phyloP scores from a whole-genome alignment of 345 rosid genomes.

The Salix brachista region DNA sequence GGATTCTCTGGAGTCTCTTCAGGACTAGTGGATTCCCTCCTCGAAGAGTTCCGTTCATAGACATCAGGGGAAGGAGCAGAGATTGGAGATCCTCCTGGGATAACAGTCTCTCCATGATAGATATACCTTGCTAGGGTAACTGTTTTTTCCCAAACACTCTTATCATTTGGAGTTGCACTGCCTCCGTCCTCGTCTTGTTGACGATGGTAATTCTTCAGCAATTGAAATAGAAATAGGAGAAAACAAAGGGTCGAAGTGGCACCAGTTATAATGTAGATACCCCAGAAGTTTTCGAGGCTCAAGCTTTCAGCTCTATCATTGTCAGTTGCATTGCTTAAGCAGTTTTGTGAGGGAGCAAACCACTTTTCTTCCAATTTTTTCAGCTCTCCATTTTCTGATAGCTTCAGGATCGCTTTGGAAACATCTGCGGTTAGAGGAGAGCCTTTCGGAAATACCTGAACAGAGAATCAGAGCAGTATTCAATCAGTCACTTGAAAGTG shows the following conservation, averaged over 20 bases:
- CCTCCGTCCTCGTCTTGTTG: not conserved
- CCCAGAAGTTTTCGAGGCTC: conserved; percentile 42
- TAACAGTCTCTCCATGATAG: conserved; percentile 11
- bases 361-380: conserved; percentile 25
- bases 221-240: conserved; percentile 20
- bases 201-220: not conserved
- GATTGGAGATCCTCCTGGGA: not conserved
- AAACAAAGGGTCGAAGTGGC: conserved; percentile 35
- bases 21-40: conserved; percentile 9
- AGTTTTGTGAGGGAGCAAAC: conserved; percentile 21
- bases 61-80: not conserved
- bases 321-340: conserved; percentile 16
- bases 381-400: conserved; percentile 39
- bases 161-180: conserved; percentile 6
- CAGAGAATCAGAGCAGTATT: not conserved
- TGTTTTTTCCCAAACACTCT: conserved; percentile 18
- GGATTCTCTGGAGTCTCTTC: not conserved
- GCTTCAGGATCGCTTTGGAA: conserved; percentile 40
- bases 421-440: conserved; percentile 39
- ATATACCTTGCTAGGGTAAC: conserved; percentile 12
- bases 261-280: conserved; percentile 33
- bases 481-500: not conserved
- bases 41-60: conserved; percentile 13
- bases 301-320: conserved; percentile 21
- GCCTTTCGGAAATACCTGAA: conserved; percentile 47